Base-by-base conservation (phyloP, 768 basidiomycete genomes). In the Harrya chromipes region DNA sequence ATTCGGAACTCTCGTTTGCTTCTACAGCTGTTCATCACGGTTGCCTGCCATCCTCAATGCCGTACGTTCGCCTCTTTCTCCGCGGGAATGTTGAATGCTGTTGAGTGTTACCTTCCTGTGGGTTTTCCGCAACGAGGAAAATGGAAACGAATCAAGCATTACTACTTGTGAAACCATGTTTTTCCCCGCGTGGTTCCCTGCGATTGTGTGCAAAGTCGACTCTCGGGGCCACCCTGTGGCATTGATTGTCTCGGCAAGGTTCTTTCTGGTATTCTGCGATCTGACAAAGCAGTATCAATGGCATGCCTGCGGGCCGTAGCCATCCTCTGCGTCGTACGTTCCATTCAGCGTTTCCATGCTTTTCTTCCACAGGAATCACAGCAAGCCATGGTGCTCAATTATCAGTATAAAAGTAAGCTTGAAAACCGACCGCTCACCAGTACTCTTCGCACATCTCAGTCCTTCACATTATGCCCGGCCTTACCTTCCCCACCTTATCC, bases 391-490 rank as follows among this genome's bases (percentile, higher is more conserved):
- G n/a, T 7, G 4, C 19, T 41, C 24, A 11, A 3, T 6, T 16
- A 19, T 8, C 39, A n/a, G 14, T 47, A 62, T 62, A 63, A 50
- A 49, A 16, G 24, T 13, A n/a, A 14, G 1, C n/a, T 5, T 14
- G 9, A 27, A 40, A 21, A 26, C 8, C 6, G 16, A 26, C 23
- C 11, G 4, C 20, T n/a, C 23, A 34, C 21, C 20, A 49, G 33
- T 33, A 43, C 44, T 11, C 26, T 40, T 43, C 37, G 27, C 35
- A 46, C 24, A n/a, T 49, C 27, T 36, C 47, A 39, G 29, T 20
- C 17, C 37, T 34, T 35, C 23, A 37, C 44, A 38, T 7, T 4
- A 63, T 64, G 71, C 68, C 72, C 14, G 70, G 68, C 36, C 65
- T 62, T 39, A 65, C 57, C 43, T 35, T 56, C 47, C 60, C 59